These are phyloP conservation scores for Boletus insuetus DNA, from an alignment of 768 basidiomycete species.

Conservation along the genomic window DNA sequence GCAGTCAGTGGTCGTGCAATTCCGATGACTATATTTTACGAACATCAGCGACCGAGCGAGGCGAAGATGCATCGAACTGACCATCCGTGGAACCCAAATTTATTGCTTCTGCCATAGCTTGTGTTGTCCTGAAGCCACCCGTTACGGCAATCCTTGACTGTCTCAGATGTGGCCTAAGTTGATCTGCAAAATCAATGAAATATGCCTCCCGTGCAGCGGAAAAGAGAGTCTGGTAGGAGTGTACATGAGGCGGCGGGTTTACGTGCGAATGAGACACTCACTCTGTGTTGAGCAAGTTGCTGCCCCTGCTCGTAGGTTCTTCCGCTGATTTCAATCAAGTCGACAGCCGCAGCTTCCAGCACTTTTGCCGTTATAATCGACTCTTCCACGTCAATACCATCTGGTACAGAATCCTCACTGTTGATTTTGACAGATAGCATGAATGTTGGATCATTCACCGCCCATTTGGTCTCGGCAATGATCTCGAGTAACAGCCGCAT, in stretches of 20 bases:
- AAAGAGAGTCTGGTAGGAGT: conserved; percentile 9
- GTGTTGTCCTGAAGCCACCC: conserved; percentile 30
- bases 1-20: conserved; percentile 30
- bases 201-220: conserved; percentile 25
- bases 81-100: conserved; percentile 22
- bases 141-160: conserved; percentile 29
- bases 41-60: background rate
- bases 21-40: conserved; percentile 23
- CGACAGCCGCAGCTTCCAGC: conserved; percentile 35
- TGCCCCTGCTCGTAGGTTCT: conserved; percentile 33
- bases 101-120: conserved; percentile 31
- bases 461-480: conserved; percentile 40
- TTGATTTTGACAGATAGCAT: conserved; percentile 36
- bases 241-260: background rate
- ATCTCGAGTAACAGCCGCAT: conserved; percentile 48
- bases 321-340: conserved; percentile 43
- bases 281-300: conserved; percentile 4
- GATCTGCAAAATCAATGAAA: conserved; percentile 32
- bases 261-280: background rate
- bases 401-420: conserved; percentile 23
- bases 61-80: conserved; percentile 9
- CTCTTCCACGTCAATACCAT: conserved; percentile 35
- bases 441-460: conserved; percentile 32
- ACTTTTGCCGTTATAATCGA: conserved; percentile 26
- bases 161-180: conserved; percentile 22